Conservation (phyloP, 1,284 basidiomycete species). For the Sporisorium scitamineum region DNA sequence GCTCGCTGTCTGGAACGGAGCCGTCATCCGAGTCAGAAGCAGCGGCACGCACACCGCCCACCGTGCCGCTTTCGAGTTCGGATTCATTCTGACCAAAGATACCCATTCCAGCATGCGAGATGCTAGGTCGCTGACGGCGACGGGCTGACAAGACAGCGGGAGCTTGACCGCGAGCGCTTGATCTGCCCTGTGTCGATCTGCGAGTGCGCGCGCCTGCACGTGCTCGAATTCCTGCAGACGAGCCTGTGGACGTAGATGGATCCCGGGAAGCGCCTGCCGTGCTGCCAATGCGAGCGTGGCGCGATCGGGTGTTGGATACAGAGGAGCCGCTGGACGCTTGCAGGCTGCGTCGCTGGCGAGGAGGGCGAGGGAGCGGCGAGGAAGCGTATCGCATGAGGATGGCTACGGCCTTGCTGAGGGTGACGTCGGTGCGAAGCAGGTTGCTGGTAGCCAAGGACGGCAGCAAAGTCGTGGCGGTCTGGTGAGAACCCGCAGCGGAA, state of each 20-base stretch:
- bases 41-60: conserved; percentile 52
- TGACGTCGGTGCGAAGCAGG: conserved; percentile 59
- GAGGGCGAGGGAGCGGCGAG: conserved; percentile 33
- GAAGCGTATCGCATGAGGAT: conserved; percentile 47
- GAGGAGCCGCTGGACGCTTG: conserved; percentile 13
- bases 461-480: conserved; percentile 30
- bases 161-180: conserved; percentile 2
- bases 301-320: conserved; percentile 13
- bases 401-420: conserved; percentile 58
- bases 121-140: conserved; percentile 1
- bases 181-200: conserved; percentile 1
- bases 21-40: conserved; percentile 41
- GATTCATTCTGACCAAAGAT: conserved; percentile 57
- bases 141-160: conserved; percentile 2
- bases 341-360: conserved; percentile 18
- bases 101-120: conserved; percentile 36
- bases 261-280: background rate
- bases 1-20: conserved; percentile 8
- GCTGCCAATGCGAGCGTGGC: conserved; percentile 9
- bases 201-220: conserved; percentile 9
- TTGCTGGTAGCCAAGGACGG: conserved; percentile 46
- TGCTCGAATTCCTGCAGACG: background rate
- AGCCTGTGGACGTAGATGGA: background rate
- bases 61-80: conserved; percentile 52
- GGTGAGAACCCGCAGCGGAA: conserved; percentile 2